Evolutionary conservation across 1,139 yeast species (phyloP), one percentile per base, ranked within the genome.

Genomic region (Candida albicans): DNA sequence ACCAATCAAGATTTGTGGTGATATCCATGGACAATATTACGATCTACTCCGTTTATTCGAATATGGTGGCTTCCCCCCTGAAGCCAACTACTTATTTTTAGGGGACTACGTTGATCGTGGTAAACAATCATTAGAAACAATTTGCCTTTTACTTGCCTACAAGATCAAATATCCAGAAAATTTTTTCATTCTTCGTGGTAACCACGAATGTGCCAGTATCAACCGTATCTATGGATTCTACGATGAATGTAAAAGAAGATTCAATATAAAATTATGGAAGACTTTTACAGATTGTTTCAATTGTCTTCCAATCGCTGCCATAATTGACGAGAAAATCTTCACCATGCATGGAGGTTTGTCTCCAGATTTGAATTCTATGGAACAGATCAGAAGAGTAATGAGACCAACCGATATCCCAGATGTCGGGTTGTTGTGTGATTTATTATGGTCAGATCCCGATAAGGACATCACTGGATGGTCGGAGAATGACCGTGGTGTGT

Each of bases 41-140:
- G 99, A 93, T 70, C 79, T 93, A 61, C 79, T 93, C 65, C 86
- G 98, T 69, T 80, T 93, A 58, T 91, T 93, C 62, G 98, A 93
- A 72, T 90, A 91, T 62, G 98, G 98, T 56, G 99, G 98, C 5
- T 93, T 91, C 76, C 98, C 98, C 3, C 98, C 98, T n/a, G 96
- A 90, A 67, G 96, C 97, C 27, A 91, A 91, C 71, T 91, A 91
- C 68, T 75, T 91, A 58, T 93, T 93, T 64, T 73, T 93, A 51
- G 99, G 99, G 52, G 99, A 91, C 70, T 91, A 91, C 63, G 99
- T 91, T 54, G 99, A 91, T 74, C 84, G 99, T 77, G 99, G 99
- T 59, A 91, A 90, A 66, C 98, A 91, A 73, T 87, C 96, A 30
- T 74, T 91, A 56, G 98, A 91, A 68, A 91, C 98, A 13, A 91